Base-by-base conservation (phyloP, 495 filamentous ascomycete species). In the Trichocladium antarcticum region DNA sequence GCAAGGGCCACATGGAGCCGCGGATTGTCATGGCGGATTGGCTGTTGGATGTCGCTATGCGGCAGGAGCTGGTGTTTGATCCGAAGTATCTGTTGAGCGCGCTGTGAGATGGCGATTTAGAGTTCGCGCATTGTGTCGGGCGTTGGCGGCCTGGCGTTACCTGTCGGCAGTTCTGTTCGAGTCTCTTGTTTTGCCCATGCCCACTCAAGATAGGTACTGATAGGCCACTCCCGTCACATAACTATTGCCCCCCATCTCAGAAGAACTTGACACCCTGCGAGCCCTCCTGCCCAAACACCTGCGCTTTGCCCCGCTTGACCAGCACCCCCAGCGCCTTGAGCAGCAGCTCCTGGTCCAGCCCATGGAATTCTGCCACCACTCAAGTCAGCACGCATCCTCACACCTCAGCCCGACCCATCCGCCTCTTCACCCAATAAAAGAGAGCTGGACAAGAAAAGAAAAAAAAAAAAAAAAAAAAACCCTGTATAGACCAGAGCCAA, bases 261-360 rank as follows among this genome's bases (percentile, higher is more conserved):
- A 96, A 96, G 71, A 98, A 97, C 69, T 98, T 98, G 50, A 96
- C 87, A 45, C 92, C 92, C 59, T 81, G 78, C 49, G 84, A 79
- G 55, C 90, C 90, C 53, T 89, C 89, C 37, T 74, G 68, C 16
- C 90, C 90, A 72, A 98, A 96, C 11, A 97, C 78, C 67, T 96
- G 89, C 19, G 92, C 89, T 67, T 84, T 93, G 52, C 89, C 89
- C 31, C 83, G 73, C 72, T 89, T 95, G 20, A 94, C 87, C 20
- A 95, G 70, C 45, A 87, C 72, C 49, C 73, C 72, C 15, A 98
- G 68, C n/a, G 85, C 77, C 61, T 82, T 86, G 48, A 82, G 74
- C 62, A 97, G 75, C 29, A 93, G 57, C 20, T 88, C 87, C 19
- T 68, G 61, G 55, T 96, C 89, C 74, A 98, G 86, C 14, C 85